Evolutionary conservation across 192 early-diverging fungal species (phyloP).

Genomic region (Coemansia sp.): DNA sequence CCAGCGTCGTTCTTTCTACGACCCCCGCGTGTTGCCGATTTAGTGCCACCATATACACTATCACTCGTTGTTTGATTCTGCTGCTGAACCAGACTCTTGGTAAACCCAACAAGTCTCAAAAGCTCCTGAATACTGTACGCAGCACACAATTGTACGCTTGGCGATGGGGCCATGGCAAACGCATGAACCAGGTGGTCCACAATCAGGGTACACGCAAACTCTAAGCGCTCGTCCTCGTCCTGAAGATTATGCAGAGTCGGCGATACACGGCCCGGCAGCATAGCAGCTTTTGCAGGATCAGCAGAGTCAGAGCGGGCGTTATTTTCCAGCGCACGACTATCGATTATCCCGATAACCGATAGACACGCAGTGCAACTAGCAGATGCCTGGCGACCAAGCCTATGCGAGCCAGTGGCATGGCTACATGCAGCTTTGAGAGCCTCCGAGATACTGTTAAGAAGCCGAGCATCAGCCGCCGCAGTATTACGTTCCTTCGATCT

Average conservation of each 20-base stretch:
- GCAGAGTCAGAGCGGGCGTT: not conserved
- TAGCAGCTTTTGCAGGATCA: not conserved
- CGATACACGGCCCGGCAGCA: not conserved
- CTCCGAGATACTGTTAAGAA: conserved; percentile 17
- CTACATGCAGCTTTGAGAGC: conserved; percentile 29
- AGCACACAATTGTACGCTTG: conserved; percentile 41
- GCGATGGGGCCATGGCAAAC: conserved; percentile 52
- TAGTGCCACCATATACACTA: not conserved
- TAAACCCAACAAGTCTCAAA: conserved; percentile 40
- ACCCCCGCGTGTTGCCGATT: not conserved
- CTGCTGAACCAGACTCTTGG: conserved; percentile 19
- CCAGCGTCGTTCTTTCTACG: conserved; percentile 7
- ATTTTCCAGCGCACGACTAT: conserved; percentile 8
- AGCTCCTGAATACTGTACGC: conserved; percentile 56
- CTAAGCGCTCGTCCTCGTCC: conserved; percentile 35
- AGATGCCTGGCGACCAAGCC: conserved; percentile 33
- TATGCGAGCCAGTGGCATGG: conserved; percentile 10
- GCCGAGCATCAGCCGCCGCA: conserved; percentile 15
- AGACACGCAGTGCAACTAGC: conserved; percentile 48
- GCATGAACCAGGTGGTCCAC: conserved; percentile 43
- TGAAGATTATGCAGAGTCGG: conserved; percentile 24
- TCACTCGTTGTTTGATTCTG: conserved; percentile 1
- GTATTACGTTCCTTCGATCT: conserved; percentile 4
- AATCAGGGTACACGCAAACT: conserved; percentile 49
- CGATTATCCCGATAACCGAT: conserved; percentile 34